A percentile compares a stretch with the other conserved stretches of the same genome.
phyloP scores from a whole-genome alignment of 768 basidiomycete genomes.

The Suillus discolor region DNA sequence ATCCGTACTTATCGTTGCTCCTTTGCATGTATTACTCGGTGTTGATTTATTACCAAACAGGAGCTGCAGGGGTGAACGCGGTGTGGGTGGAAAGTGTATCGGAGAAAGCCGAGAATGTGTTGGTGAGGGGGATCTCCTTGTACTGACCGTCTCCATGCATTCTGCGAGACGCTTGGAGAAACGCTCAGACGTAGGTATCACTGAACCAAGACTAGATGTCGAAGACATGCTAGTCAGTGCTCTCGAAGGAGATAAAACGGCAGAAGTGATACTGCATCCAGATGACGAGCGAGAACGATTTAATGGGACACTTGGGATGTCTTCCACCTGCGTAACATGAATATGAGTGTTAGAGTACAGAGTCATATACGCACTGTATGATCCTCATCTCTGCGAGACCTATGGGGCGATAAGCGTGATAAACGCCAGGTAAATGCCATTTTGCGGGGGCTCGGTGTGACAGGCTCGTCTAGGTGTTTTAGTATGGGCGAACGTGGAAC shows the following conservation, averaged over 20 bases:
- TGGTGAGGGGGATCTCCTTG: conserved; percentile 3
- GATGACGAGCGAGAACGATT: background rate
- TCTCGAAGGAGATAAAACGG: background rate
- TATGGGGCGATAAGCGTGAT: conserved; percentile 26
- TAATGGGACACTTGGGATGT: background rate
- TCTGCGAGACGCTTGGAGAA: conserved; percentile 21
- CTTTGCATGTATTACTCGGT: conserved; percentile 5
- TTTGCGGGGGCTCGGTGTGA: conserved; percentile 25
- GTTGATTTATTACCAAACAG: conserved; percentile 14
- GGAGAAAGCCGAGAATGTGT: conserved; percentile 4
- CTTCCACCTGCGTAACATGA: background rate
- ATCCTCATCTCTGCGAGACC: conserved; percentile 16
- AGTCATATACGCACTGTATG: conserved; percentile 17
- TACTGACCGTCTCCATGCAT: conserved; percentile 12
- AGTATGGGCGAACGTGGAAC: conserved; percentile 7
- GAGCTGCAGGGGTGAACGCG: conserved; percentile 9
- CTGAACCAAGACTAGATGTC: conserved; percentile 33
- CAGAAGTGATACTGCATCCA: conserved; percentile 2
- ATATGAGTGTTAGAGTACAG: background rate
- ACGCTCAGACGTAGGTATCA: conserved; percentile 28
- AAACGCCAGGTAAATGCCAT: conserved; percentile 31
- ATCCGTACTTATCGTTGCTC: background rate
- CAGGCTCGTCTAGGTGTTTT: conserved; percentile 16
- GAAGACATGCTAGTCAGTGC: conserved; percentile 24
- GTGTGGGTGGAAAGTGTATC: conserved; percentile 3